Percentiles rank a stretch among this genome's conserved stretches.
Evolutionary conservation across 2,329 filamentous ascomycete species (phyloP).

Genomic region (Hymenoscyphus fraxineus): DNA sequence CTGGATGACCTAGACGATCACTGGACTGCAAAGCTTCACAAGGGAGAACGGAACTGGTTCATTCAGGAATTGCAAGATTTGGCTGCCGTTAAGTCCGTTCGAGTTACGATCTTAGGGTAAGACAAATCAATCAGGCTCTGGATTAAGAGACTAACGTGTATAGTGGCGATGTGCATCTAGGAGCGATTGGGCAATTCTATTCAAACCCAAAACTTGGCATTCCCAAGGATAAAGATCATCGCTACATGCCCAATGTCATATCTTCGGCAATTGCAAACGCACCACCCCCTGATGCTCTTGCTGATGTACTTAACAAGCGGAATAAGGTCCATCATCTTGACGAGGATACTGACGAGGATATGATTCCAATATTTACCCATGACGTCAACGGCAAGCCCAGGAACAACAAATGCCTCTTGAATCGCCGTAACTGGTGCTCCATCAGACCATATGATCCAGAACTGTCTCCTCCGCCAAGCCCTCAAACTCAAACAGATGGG

Average conservation of each 20-base stretch:
- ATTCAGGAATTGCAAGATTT: conserved; percentile 91
- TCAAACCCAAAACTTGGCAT: conserved; percentile 78
- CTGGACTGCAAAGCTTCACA: conserved; percentile 95
- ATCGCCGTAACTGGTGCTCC: conserved; percentile 92
- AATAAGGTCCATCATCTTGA: conserved; percentile 77
- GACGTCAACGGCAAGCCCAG: conserved; percentile 85
- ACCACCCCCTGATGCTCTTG: conserved; percentile 81
- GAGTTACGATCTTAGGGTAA: conserved; percentile 80
- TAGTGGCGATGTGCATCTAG: conserved; percentile 89
- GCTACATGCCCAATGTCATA: conserved; percentile 95
- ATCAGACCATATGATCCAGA: conserved; percentile 82
- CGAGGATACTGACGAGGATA: conserved; percentile 81
- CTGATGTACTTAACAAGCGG: conserved; percentile 87
- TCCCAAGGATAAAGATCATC: conserved; percentile 84
- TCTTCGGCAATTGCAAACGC: conserved; percentile 93
- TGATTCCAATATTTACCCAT: conserved; percentile 89
- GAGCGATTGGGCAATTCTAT: conserved; percentile 90
- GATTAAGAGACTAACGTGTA: conserved; percentile 20
- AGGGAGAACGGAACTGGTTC: conserved; percentile 79
- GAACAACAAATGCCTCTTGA: conserved; percentile 87
- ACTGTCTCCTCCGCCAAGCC: conserved; percentile 67
- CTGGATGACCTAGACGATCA: conserved; percentile 88
- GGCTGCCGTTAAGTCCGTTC: conserved; percentile 85
- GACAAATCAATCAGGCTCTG: conserved; percentile 11
- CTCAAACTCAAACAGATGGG: conserved; percentile 50